These are phyloP conservation scores for Torulaspora delbrueckii DNA, from an alignment of 805 yeast species.

Conservation along the genomic window DNA sequence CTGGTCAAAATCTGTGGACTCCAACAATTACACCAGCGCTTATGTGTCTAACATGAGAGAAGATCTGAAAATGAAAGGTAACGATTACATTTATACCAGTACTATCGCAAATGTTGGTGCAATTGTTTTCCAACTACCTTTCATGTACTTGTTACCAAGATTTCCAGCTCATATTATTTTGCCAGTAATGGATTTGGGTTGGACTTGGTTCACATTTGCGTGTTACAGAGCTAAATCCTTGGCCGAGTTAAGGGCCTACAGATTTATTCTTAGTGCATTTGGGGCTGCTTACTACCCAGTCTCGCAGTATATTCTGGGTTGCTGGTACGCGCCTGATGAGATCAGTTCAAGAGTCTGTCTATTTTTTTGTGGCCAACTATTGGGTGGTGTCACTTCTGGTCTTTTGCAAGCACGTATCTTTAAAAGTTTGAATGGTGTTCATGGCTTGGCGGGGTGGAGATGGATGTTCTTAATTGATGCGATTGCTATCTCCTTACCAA, in stretches of 20 bases:
- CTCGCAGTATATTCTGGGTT: slow-evolving; percentile 54
- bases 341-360: slow-evolving; percentile 58
- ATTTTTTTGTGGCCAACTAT: slow-evolving; percentile 49
- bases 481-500: slow-evolving; percentile 43
- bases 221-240: slow-evolving; percentile 47
- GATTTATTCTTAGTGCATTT: slow-evolving; percentile 64
- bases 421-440: slow-evolving; percentile 39
- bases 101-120: slow-evolving; percentile 59
- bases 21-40: slow-evolving; percentile 57
- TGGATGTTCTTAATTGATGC: slow-evolving; percentile 68
- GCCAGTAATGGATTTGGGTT: slow-evolving; percentile 55
- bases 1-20: slow-evolving; percentile 66
- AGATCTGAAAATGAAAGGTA: slow-evolving; percentile 54
- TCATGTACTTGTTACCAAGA: slow-evolving; percentile 54
- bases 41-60: slow-evolving; percentile 62
- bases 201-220: slow-evolving; percentile 64
- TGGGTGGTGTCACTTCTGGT: slow-evolving; percentile 53
- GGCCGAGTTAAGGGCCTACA: slow-evolving; percentile 50
- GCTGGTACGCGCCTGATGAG: slow-evolving; percentile 58
- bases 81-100: slow-evolving; percentile 58
- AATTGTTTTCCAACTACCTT: slow-evolving; percentile 60
- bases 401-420: slow-evolving; percentile 44
- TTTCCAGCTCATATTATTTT: slow-evolving; percentile 46
- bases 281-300: slow-evolving; percentile 69
- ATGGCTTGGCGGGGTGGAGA: slow-evolving; percentile 55